Conservation (phyloP, 139 green algal species). For the Picochlorum sp. region DNA sequence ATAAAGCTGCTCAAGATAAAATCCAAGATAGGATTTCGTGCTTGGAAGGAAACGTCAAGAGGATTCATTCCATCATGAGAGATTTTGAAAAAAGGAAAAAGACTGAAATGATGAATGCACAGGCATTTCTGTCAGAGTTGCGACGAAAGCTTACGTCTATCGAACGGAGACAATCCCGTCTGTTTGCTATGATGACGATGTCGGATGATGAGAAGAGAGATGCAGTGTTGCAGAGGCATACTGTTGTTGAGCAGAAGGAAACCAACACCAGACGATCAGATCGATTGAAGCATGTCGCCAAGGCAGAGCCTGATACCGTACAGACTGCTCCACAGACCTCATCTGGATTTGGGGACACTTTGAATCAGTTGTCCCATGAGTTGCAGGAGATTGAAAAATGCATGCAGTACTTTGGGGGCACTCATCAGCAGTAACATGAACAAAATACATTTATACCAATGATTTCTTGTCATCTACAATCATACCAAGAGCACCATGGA, state of each 20-base stretch:
- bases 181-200: background rate
- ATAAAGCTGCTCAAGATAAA: conserved; percentile 3
- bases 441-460: too few species aligned
- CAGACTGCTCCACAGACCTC: too few species aligned
- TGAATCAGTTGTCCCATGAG: too few species aligned
- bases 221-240: conserved; percentile 3
- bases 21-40: background rate
- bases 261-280: background rate
- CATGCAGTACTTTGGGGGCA: too few species aligned
- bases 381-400: too few species aligned
- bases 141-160: background rate
- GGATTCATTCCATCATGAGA: background rate
- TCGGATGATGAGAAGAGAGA: conserved; percentile 8
- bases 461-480: background rate
- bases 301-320: too few species aligned
- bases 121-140: conserved; percentile 5
- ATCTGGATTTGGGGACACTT: too few species aligned
- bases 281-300: background rate
- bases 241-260: background rate
- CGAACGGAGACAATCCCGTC: background rate
- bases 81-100: conserved; percentile 6
- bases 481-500: background rate
- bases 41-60: conserved; percentile 1
- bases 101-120: background rate
- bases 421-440: too few species aligned